phyloP scores from a whole-genome alignment of 345 rosid genomes.

The Pugionium dolabratum region DNA sequence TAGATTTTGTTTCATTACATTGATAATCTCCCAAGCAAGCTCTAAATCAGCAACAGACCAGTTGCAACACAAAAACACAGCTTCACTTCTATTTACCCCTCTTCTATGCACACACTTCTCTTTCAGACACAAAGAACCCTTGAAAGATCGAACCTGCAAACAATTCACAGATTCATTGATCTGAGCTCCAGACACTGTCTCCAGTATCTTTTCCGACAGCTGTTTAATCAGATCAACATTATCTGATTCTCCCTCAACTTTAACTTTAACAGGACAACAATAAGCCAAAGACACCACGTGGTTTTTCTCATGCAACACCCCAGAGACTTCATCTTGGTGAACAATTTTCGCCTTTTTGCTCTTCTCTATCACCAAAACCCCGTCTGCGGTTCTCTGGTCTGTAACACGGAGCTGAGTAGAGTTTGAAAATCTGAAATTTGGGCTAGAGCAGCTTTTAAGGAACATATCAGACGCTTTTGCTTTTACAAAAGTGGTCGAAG shows the following conservation, averaged over 20 bases:
- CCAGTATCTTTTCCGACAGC: conserved; percentile 45
- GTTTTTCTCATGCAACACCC: conserved; percentile 49
- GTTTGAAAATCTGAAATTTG: conserved; percentile 63
- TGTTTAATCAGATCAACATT: conserved; percentile 41
- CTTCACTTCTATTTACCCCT: conserved; percentile 29
- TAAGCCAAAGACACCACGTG: conserved; percentile 54
- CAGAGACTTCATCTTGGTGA: conserved; percentile 73
- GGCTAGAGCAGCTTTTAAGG: conserved; percentile 58
- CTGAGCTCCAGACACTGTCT: conserved; percentile 40
- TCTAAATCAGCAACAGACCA: conserved; percentile 73
- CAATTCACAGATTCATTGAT: conserved; percentile 50
- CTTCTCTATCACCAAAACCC: conserved; percentile 58
- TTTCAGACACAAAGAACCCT: conserved; percentile 46
- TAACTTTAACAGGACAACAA: conserved; percentile 54
- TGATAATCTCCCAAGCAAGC: conserved; percentile 71
- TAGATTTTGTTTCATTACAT: conserved; percentile 16
- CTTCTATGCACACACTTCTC: conserved; percentile 59
- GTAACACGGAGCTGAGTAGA: conserved; percentile 45
- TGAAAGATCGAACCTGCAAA: conserved; percentile 63
- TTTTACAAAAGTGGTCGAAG: conserved; percentile 58
- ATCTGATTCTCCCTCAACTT: conserved; percentile 31
- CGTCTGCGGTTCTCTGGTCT: conserved; percentile 67
- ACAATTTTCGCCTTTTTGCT: conserved; percentile 60
- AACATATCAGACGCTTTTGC: conserved; percentile 69
- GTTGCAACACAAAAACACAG: conserved; percentile 63